These are phyloP conservation scores for Calycina herbarum DNA, from an alignment of 2,329 filamentous ascomycete genomes.

Conservation along the genomic window DNA sequence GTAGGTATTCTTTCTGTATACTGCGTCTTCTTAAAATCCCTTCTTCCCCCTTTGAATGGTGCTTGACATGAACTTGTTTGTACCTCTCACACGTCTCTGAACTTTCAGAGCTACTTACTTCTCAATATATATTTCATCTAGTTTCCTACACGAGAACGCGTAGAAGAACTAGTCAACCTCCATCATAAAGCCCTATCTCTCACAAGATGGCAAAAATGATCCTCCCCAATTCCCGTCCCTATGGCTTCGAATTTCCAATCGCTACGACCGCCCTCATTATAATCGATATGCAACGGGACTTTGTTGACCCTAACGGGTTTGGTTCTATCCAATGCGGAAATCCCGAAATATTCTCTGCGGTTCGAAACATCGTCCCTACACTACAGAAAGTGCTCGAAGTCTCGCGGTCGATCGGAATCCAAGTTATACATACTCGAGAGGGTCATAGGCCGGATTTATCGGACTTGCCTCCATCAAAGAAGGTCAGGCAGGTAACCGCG, in stretches of 20 bases:
- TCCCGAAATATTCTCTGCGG: constrained; percentile 42
- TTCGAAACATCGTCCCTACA: constrained; percentile 47
- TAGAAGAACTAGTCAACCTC: neutral
- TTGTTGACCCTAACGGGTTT: constrained; percentile 50
- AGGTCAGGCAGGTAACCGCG: constrained; percentile 48
- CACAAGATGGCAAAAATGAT: constrained; percentile 23
- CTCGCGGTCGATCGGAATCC: constrained; percentile 43
- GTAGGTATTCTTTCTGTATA: neutral
- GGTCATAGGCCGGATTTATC: constrained; percentile 56
- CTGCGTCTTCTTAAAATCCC: neutral
- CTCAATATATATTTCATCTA: neutral
- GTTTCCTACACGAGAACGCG: neutral
- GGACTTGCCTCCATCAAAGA: constrained; percentile 53
- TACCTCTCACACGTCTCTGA: too few species aligned
- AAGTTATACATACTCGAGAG: constrained; percentile 53
- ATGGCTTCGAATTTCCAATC: constrained; percentile 48
- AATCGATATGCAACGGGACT: constrained; percentile 57
- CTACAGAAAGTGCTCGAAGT: constrained; percentile 44
- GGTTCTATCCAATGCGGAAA: constrained; percentile 52
- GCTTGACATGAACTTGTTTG: too few species aligned
- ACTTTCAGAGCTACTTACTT: too few species aligned
- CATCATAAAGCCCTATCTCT: constrained; percentile 21
- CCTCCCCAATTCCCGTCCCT: constrained; percentile 42
- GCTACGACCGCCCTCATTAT: constrained; percentile 52
- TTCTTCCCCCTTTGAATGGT: neutral